Conservation (phyloP, 73 alveolate species). For the Paramecium sonneborni region DNA sequence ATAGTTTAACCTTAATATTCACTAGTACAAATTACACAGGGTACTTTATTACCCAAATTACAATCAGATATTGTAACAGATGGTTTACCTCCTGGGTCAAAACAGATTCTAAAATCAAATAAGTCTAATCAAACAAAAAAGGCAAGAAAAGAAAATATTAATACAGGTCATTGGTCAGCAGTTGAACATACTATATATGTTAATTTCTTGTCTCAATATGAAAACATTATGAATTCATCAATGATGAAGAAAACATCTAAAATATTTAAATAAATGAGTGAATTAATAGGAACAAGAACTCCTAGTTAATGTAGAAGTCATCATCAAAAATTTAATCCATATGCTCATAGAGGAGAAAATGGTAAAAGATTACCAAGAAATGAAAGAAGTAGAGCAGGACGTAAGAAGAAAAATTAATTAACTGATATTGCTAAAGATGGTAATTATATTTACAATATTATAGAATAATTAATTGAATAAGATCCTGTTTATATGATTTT, state of each 20-base stretch:
- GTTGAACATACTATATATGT: constrained; percentile 27
- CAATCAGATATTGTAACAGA: constrained; percentile 40
- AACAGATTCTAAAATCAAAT: neutral
- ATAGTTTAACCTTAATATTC: neutral
- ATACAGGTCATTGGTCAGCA: constrained; percentile 50
- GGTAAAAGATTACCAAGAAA: constrained; percentile 54
- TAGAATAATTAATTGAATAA: neutral
- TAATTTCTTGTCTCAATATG: neutral
- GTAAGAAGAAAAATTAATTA: constrained; percentile 20
- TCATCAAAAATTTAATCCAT: constrained; percentile 46
- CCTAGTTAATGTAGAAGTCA: constrained; percentile 57
- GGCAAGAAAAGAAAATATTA: constrained; percentile 44
- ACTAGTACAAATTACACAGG: neutral
- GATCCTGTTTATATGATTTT: neutral
- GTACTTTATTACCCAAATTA: neutral
- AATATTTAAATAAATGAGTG: constrained; percentile 56
- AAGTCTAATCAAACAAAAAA: neutral
- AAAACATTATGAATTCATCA: constrained; percentile 23
- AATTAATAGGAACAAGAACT: constrained; percentile 36
- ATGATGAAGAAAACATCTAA: constrained; percentile 57
- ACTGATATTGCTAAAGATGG: neutral
- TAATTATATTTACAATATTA: neutral
- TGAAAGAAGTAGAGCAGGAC: constrained; percentile 58
- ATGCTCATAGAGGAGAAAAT: constrained; percentile 48
- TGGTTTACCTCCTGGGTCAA: neutral